A percentile compares a stretch with the other conserved stretches of the same genome.
Conservation (phyloP, 805 yeast species). For the Hanseniaspora occidentalis region DNA sequence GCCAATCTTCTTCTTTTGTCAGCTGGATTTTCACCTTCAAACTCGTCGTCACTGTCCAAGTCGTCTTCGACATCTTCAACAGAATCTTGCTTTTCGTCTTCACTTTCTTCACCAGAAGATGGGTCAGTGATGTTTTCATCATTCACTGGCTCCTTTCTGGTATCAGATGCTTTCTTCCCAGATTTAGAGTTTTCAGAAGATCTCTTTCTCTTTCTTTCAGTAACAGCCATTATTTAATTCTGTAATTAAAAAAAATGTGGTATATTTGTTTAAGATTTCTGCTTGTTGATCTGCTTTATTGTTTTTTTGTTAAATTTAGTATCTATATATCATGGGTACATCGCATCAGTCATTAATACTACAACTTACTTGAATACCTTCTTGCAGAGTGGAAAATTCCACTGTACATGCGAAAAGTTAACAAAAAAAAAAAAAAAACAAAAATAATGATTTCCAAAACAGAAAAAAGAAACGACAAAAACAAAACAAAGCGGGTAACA, state of each 20-base stretch:
- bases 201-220: conserved; percentile 16
- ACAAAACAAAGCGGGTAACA: background rate
- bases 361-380: no score
- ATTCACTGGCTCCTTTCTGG: conserved; percentile 5
- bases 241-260: background rate
- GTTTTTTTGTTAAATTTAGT: background rate
- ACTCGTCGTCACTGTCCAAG: conserved; percentile 60
- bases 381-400: no score
- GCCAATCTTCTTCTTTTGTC: conserved; percentile 92
- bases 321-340: background rate
- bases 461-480: conserved; percentile 1
- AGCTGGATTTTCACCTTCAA: conserved; percentile 67
- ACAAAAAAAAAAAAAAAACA: background rate
- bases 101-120: conserved; percentile 38
- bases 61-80: conserved; percentile 29
- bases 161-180: conserved; percentile 10
- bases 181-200: background rate
- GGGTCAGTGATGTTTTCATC: conserved; percentile 47
- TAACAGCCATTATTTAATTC: conserved; percentile 4
- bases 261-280: conserved; percentile 36
- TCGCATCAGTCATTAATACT: background rate
- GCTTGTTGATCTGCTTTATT: conserved; percentile 26
- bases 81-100: conserved; percentile 25
- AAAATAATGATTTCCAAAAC: background rate
- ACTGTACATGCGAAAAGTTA: background rate